Evolutionary conservation across 768 basidiomycete genomes (phyloP).

Genomic region (Pleurotus citrinopileatus): DNA sequence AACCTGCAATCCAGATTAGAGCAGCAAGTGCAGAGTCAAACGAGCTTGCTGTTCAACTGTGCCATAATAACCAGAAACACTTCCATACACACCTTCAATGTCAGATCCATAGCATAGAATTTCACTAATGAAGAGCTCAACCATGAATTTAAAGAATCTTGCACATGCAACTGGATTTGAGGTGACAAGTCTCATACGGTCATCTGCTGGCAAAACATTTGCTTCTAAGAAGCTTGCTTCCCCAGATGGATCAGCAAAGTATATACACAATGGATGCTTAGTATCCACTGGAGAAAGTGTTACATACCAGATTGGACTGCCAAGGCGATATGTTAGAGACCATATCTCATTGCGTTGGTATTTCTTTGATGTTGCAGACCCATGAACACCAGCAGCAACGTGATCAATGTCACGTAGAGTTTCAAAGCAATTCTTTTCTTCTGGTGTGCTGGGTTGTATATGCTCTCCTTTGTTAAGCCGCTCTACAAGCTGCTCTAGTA

Average conservation of each 20-base stretch:
- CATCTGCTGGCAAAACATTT: neutral
- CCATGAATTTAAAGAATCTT: conserved; percentile 30
- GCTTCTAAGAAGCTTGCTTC: conserved; percentile 5
- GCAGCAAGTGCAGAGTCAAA: conserved; percentile 24
- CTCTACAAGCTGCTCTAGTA: conserved; percentile 17
- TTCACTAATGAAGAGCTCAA: conserved; percentile 24
- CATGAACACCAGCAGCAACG: conserved; percentile 26
- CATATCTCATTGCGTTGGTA: neutral
- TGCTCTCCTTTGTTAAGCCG: conserved; percentile 17
- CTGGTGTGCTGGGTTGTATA: conserved; percentile 23
- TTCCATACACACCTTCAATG: conserved; percentile 15
- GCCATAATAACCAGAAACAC: conserved; percentile 20
- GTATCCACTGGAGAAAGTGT: neutral
- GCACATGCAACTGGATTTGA: conserved; percentile 27
- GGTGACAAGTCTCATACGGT: neutral
- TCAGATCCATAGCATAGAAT: conserved; percentile 17
- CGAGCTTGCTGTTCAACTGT: conserved; percentile 28
- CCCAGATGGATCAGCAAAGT: conserved; percentile 21
- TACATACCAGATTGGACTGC: conserved; percentile 17
- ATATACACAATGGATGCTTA: conserved; percentile 16
- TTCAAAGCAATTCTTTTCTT: conserved; percentile 31
- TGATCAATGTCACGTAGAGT: conserved; percentile 32
- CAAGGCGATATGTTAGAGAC: conserved; percentile 17
- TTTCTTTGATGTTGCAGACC: conserved; percentile 17
- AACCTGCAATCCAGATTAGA: conserved; percentile 21